Evolutionary conservation across 2,329 filamentous ascomycete species (phyloP).

Genomic region (Rhexocercosporidium sp.): DNA sequence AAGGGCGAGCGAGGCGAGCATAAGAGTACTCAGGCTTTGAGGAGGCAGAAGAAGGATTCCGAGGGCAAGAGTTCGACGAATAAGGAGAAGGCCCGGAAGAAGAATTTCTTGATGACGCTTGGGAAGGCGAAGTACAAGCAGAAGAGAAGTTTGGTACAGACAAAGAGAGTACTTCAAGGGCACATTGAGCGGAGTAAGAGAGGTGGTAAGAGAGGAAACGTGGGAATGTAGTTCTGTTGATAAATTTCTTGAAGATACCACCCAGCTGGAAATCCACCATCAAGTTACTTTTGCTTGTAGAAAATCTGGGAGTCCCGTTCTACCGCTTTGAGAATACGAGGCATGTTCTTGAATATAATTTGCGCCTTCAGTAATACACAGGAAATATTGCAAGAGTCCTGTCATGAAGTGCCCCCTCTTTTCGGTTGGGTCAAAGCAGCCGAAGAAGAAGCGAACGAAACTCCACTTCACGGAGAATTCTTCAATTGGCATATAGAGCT

Average conservation of each 20-base stretch:
- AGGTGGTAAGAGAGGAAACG: constrained; percentile 81
- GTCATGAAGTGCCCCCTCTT: too few species aligned
- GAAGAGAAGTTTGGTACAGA: constrained; percentile 90
- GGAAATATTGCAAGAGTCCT: too few species aligned
- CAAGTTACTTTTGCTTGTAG: background rate
- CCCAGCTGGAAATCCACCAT: background rate
- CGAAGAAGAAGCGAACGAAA: background rate
- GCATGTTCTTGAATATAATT: too few species aligned
- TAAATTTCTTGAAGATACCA: background rate
- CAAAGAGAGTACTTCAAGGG: constrained; percentile 77
- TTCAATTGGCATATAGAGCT: background rate
- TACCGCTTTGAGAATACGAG: too few species aligned
- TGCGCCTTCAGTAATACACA: too few species aligned
- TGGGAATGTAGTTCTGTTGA: constrained; percentile 36
- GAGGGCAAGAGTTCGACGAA: constrained; percentile 97
- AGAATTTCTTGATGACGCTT: constrained; percentile 99
- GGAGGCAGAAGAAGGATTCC: constrained; percentile 84
- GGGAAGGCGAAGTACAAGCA: constrained; percentile 96
- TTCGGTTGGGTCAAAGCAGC: background rate
- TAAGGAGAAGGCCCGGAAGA: constrained; percentile 93
- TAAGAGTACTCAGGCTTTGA: constrained; percentile 82
- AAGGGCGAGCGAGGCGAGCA: constrained; percentile 80
- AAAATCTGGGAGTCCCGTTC: background rate
- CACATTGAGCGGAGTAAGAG: constrained; percentile 85
- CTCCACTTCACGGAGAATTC: background rate